Evolutionary conservation across 202 grass and related monocot species (phyloP), one percentile per base, ranked within the genome.

Genomic region (Alloteropsis angusta): DNA sequence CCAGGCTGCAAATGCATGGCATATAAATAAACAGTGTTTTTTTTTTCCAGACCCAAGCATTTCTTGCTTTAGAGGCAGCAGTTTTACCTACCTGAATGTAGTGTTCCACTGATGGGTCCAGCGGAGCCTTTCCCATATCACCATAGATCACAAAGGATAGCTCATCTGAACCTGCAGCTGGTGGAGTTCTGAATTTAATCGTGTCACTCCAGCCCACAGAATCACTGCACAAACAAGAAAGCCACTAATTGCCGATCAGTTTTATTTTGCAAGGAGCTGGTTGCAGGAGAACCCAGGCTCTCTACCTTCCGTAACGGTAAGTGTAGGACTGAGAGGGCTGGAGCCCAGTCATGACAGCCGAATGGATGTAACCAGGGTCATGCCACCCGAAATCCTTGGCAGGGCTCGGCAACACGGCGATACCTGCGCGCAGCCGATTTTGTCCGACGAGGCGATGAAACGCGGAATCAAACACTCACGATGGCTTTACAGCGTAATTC

Each of bases 81-180:
- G 19, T 6, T 44, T 52, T 5, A 63, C 9, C 0, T 87, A 97
- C 93, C 88, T 97, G 93, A 65, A 97, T 97, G 47, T 89, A 97
- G 74, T 97, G 93, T 34, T 97, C 93, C 15, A 91, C 88, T 2
- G 90, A 97, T 26, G 80, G 70, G 34, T 97, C 93, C 15, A 93
- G 80, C 6, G 93, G 93, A 87, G 93, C 90, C 81, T 97, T 97
- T 78, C 93, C 88, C 93, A 97, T 97, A n/a, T 97, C 93, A 71
- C 93, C 93, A 30, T 83, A 97, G 61, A 90, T 57, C 32, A 97
- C 74, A 41, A 91, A 93, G 17, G 62, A 74, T 7, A 81, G 52
- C 69, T 93, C 81, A 8, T 83, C 82, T 45, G 88, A 88, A 53
- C 90, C 93, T 64, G 65, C 83, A 56, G 88, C 88, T 16, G 93